phyloP scores from a whole-genome alignment of 1,284 basidiomycete species.

The Mixia osmundae region DNA sequence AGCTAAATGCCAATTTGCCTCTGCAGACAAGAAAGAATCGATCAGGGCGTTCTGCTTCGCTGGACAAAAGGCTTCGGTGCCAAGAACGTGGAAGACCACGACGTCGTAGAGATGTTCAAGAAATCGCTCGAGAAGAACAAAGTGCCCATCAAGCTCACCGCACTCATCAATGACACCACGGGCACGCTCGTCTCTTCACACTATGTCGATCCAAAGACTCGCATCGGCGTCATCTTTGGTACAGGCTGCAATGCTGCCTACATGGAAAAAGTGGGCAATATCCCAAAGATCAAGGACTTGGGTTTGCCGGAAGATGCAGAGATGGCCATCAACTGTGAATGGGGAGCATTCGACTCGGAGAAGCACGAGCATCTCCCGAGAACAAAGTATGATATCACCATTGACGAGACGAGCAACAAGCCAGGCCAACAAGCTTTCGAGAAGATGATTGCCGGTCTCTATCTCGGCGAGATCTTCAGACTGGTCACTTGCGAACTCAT shows the following conservation, averaged over 20 bases:
- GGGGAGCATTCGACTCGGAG: constrained; percentile 95
- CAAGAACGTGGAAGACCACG: constrained; percentile 68
- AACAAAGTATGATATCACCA: constrained; percentile 79
- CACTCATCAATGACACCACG: constrained; percentile 89
- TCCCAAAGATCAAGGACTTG: constrained; percentile 47
- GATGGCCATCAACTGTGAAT: constrained; percentile 96
- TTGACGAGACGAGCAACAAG: constrained; percentile 88
- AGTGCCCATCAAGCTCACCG: constrained; percentile 48
- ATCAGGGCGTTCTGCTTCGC: constrained; percentile 81
- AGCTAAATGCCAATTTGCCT: constrained; percentile 8
- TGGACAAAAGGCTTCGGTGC: constrained; percentile 99
- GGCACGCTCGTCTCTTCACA: constrained; percentile 90
- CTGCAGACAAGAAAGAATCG: constrained; percentile 61
- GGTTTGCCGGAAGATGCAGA: constrained; percentile 37
- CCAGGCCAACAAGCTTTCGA: constrained; percentile 83
- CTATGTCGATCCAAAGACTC: constrained; percentile 74
- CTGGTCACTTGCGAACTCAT: constrained; percentile 85
- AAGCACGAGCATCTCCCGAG: constrained; percentile 65
- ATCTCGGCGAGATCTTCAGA: constrained; percentile 87
- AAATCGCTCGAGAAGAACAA: constrained; percentile 41
- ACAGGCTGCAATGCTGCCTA: constrained; percentile 91
- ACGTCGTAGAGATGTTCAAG: constrained; percentile 82
- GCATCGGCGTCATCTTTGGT: constrained; percentile 89
- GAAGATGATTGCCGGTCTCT: constrained; percentile 96
- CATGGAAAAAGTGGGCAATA: constrained; percentile 50